phyloP scores from a whole-genome alignment of 2,329 filamentous ascomycete genomes.

The Fusarium pilosicola region DNA sequence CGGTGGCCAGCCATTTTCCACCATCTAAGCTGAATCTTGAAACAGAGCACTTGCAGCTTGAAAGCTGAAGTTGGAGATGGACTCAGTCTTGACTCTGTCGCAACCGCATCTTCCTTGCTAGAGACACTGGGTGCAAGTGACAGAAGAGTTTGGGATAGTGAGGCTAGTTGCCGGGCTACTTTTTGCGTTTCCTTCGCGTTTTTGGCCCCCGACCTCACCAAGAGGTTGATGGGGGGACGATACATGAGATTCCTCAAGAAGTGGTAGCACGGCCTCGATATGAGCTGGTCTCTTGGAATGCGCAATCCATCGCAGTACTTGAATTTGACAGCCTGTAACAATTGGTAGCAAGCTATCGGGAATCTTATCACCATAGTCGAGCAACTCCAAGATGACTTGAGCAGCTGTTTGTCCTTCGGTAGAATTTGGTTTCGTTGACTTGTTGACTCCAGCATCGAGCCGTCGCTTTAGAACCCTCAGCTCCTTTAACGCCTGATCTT shows the following conservation, averaged over 20 bases:
- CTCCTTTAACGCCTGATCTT: conserved; percentile 76
- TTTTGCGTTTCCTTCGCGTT: conserved; percentile 63
- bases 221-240: conserved; percentile 70
- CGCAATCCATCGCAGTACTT: conserved; percentile 71
- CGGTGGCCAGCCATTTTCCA: conserved; percentile 71
- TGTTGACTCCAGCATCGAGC: conserved; percentile 58
- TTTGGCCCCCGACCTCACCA: conserved; percentile 58
- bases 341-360: conserved; percentile 60
- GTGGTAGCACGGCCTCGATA: conserved; percentile 66
- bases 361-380: conserved; percentile 66
- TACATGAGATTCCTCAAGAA: conserved; percentile 61
- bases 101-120: conserved; percentile 67
- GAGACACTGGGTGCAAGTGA: conserved; percentile 75
- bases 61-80: conserved; percentile 68
- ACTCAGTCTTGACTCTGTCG: conserved; percentile 63
- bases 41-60: conserved; percentile 70
- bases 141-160: conserved; percentile 71
- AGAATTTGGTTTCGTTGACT: conserved; percentile 44
- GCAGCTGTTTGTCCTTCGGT: conserved; percentile 46
- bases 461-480: conserved; percentile 72
- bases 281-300: conserved; percentile 67
- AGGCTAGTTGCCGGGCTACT: conserved; percentile 72
- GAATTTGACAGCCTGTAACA: conserved; percentile 71
- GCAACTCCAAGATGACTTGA: conserved; percentile 62
- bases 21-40: conserved; percentile 70